Conservation (phyloP, 2,329 filamentous ascomycete genomes). For the Lachnellula willkommii region DNA sequence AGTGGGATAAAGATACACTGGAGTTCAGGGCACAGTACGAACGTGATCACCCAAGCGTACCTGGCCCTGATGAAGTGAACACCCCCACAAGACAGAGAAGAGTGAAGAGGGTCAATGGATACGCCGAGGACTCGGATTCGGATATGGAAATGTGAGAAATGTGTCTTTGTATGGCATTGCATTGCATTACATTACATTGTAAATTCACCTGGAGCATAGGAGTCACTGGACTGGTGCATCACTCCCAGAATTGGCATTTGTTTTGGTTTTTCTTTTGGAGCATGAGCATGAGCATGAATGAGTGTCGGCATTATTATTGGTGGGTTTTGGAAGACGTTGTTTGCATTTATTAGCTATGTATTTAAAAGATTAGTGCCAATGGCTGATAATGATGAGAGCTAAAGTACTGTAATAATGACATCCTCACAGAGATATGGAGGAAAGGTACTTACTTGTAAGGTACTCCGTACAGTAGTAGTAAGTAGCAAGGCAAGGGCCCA, state of each 20-base stretch:
- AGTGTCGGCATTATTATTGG: not conserved
- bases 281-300: slow-evolving; percentile 5
- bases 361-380: not conserved
- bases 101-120: slow-evolving; percentile 31
- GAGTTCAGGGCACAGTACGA: slow-evolving; percentile 50
- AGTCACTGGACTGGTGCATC: not conserved
- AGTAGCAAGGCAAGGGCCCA: too few species aligned
- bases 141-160: slow-evolving; percentile 23
- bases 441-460: too few species aligned
- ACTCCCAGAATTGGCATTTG: not conserved
- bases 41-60: slow-evolving; percentile 44
- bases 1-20: slow-evolving; percentile 67
- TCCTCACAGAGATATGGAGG: too few species aligned
- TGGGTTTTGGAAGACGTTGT: not conserved
- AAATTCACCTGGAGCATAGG: slow-evolving; percentile 5
- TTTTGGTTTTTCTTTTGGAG: not conserved
- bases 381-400: not conserved
- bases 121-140: slow-evolving; percentile 30
- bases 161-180: not conserved
- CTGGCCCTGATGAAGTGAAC: slow-evolving; percentile 31
- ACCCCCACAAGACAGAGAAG: slow-evolving; percentile 29
- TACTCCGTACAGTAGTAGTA: too few species aligned
- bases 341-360: slow-evolving; percentile 1
- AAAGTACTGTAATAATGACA: too few species aligned
- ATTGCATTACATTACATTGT: not conserved